Evolutionary conservation across 1,284 basidiomycete genomes (phyloP).

Genomic region (Lignosus rhinocerotis): DNA sequence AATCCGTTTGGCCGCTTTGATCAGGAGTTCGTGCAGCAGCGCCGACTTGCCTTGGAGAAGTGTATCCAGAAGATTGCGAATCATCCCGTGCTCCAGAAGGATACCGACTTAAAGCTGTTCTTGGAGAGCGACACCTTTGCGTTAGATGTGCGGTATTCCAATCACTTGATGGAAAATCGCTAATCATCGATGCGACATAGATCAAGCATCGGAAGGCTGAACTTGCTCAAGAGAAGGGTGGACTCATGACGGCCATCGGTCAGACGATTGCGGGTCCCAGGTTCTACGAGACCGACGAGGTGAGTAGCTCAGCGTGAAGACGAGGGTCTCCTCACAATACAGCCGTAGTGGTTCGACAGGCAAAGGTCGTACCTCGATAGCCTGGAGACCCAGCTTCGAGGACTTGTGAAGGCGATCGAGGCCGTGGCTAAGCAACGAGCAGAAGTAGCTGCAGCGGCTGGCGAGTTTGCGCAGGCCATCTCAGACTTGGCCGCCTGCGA

Average conservation of each 20-base stretch:
- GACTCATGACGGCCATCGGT: conserved; percentile 78
- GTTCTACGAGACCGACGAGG: conserved; percentile 93
- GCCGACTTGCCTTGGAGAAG: conserved; percentile 82
- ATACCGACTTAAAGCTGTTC: conserved; percentile 84
- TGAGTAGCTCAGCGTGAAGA: conserved; percentile 29
- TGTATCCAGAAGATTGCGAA: conserved; percentile 88
- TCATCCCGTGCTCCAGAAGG: conserved; percentile 84
- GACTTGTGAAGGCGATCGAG: conserved; percentile 85
- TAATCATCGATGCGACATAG: conserved; percentile 39
- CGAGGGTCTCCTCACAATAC: not conserved
- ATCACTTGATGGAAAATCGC: too few relatives aligned
- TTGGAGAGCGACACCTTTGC: conserved; percentile 86
- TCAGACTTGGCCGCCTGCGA: conserved; percentile 73
- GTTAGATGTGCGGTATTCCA: conserved; percentile 60
- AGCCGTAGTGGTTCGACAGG: conserved; percentile 84
- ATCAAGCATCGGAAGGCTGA: conserved; percentile 87
- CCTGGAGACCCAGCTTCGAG: conserved; percentile 86
- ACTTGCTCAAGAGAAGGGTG: conserved; percentile 71
- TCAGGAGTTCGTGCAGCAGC: conserved; percentile 83
- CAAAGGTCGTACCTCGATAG: conserved; percentile 86
- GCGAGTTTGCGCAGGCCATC: conserved; percentile 74
- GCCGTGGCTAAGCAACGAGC: conserved; percentile 77
- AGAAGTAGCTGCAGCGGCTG: conserved; percentile 70
- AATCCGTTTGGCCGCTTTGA: conserved; percentile 90
- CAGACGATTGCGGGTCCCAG: conserved; percentile 79